These are phyloP conservation scores for Lachnellula cervina DNA, from an alignment of 2,329 filamentous ascomycete genomes.

Conservation along the genomic window DNA sequence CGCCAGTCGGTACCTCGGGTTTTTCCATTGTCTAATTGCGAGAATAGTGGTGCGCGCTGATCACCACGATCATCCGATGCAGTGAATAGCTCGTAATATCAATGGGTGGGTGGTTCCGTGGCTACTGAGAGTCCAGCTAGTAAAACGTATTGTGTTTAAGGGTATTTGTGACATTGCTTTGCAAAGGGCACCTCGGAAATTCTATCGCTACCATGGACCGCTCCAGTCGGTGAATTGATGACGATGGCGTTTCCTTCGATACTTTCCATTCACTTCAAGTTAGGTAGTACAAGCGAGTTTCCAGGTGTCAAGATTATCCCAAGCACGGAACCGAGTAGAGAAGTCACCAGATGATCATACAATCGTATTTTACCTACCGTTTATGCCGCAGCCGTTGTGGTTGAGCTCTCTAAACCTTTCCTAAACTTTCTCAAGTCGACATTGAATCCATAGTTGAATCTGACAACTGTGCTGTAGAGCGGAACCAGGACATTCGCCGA, in stretches of 20 bases:
- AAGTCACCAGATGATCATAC: background rate
- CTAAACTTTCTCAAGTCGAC: constrained; percentile 11
- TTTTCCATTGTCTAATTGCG: too few species aligned
- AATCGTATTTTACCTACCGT: background rate
- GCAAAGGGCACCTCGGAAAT: background rate
- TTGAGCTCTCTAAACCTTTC: constrained; percentile 7
- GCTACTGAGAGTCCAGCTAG: too few species aligned
- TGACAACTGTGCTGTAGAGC: constrained; percentile 19
- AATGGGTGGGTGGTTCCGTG: too few species aligned
- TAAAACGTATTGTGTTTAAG: too few species aligned
- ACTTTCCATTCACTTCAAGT: background rate
- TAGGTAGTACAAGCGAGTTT: background rate
- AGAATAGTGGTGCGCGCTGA: too few species aligned
- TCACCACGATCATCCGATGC: too few species aligned
- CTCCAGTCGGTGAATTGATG: background rate
- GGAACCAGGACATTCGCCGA: constrained; percentile 18
- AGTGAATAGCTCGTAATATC: too few species aligned
- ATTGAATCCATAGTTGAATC: constrained; percentile 17
- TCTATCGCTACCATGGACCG: background rate
- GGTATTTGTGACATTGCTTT: background rate
- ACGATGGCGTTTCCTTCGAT: background rate
- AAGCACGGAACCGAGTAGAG: background rate
- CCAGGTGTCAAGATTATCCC: background rate
- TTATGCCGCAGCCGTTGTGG: background rate
- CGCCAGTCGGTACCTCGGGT: background rate